These are phyloP conservation scores for Pseudisothecium myosuroides DNA, from an alignment of 225 moss, liverwort and hornwort genomes.

Conservation along the genomic window DNA sequence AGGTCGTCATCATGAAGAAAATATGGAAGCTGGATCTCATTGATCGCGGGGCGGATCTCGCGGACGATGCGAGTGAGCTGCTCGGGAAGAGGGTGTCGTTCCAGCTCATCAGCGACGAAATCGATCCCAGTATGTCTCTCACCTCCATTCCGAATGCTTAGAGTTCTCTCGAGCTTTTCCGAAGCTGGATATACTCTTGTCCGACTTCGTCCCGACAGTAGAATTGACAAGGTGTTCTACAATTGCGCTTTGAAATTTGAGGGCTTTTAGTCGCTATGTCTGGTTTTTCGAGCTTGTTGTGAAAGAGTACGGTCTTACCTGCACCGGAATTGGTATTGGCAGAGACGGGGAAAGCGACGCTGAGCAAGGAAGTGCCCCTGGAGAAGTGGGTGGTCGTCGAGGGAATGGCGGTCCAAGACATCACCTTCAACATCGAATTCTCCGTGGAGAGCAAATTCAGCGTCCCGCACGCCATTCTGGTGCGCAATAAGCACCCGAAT, in stretches of 20 bases:
- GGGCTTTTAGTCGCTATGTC: not conserved
- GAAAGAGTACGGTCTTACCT: not conserved
- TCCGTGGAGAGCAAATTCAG: constrained; percentile 30
- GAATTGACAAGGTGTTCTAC: not conserved
- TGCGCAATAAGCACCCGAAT: constrained; percentile 56
- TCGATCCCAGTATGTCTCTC: constrained; percentile 8
- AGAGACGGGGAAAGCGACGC: not conserved
- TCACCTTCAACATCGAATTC: not conserved
- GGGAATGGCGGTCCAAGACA: not conserved
- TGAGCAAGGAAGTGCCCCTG: not conserved
- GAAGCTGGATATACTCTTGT: not conserved
- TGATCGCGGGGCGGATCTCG: constrained; percentile 13
- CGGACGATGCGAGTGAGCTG: constrained; percentile 21
- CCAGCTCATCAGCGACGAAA: constrained; percentile 20
- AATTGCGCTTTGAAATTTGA: not conserved
- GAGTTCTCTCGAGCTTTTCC: not conserved
- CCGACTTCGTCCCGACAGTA: not conserved
- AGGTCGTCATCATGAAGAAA: constrained; percentile 26
- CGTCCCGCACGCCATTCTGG: constrained; percentile 48
- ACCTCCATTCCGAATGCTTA: not conserved
- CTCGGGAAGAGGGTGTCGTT: constrained; percentile 6
- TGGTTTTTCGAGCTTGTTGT: not conserved
- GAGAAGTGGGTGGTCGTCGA: not conserved
- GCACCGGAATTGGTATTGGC: not conserved
- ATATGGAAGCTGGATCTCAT: constrained; percentile 15